Evolutionary conservation across 2,329 filamentous ascomycete species (phyloP).

Genomic region (Pseudogymnoascus sp.): DNA sequence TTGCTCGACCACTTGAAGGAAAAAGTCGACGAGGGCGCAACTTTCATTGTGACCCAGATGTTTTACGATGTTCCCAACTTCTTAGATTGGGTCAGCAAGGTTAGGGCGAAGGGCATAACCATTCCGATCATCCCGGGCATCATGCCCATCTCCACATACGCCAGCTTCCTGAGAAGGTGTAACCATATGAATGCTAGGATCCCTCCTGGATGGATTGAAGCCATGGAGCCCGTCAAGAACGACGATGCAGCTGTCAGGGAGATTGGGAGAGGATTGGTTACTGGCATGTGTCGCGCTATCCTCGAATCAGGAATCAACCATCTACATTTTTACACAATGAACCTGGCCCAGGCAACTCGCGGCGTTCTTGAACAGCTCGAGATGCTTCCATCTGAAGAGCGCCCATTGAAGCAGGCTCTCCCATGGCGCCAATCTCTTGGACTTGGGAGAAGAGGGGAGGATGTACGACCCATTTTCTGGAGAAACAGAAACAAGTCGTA

Average conservation of each 20-base stretch:
- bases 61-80: slow-evolving; percentile 98
- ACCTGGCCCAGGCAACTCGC: slow-evolving; percentile 84
- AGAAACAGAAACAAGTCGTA: slow-evolving; percentile 95
- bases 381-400: slow-evolving; percentile 67
- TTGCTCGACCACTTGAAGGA: slow-evolving; percentile 91
- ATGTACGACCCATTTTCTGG: slow-evolving; percentile 98
- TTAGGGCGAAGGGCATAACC: slow-evolving; percentile 74
- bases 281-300: slow-evolving; percentile 82
- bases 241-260: slow-evolving; percentile 89
- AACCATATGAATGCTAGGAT: slow-evolving; percentile 86
- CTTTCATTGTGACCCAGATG: slow-evolving; percentile 98
- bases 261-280: slow-evolving; percentile 77
- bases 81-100: slow-evolving; percentile 78
- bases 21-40: slow-evolving; percentile 88
- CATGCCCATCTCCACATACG: slow-evolving; percentile 92
- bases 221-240: slow-evolving; percentile 88
- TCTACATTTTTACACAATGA: slow-evolving; percentile 99
- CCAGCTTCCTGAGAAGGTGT: slow-evolving; percentile 80
- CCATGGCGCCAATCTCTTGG: slow-evolving; percentile 95
- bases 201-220: slow-evolving; percentile 70
- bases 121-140: slow-evolving; percentile 80
- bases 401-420: slow-evolving; percentile 77
- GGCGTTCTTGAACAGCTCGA: slow-evolving; percentile 89
- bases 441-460: slow-evolving; percentile 80
- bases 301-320: slow-evolving; percentile 72